Base-by-base conservation (phyloP, 2,329 filamentous ascomycete genomes). In the Zasmidium angulare region DNA sequence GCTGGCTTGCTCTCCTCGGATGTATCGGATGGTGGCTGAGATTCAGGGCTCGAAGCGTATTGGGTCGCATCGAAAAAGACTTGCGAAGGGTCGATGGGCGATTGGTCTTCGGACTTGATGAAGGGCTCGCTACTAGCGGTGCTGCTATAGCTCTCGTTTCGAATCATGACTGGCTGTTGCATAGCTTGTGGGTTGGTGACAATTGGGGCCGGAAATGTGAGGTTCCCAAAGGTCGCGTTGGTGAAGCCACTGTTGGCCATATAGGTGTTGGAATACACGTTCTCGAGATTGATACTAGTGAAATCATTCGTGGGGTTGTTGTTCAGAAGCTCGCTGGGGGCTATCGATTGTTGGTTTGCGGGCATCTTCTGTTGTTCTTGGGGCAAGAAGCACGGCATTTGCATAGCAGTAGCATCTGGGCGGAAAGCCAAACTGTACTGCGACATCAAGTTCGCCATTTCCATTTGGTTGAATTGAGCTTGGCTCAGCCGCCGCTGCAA, bases 81-180 rank as follows among this genome's bases (percentile, higher is more conserved):
- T 40, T 75, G 73, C 49, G 68, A 74, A n/a, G 77, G 71, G 21
- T 76, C 74, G 12, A 77, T 67, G 1, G 78, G 78, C 7, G 78
- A 79, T 31, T 68, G 65, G 21, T 71, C 72, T 60, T 80, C 79
- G 1, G 72, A 66, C 63, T 81, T 82, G 64, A 80, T 76, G 50
- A 72, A 69, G 7, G 76, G 71, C 66, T 74, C 60, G 65, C 64
- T 65, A 50, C 65, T 65, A 23, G 65, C 61, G 17, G 58, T 51
- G 50, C 66, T 69, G 58, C 65, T 64, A 43, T 68, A 64, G 55
- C 63, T 68, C 29, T 69, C 64, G 48, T 59, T 72, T 17, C 58
- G 61, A 20, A 71, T 64, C 67, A 63, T 60, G 11, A 62, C 49
- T 12, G 62, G 55, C 24, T 56, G 48, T n/a, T 57, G 57, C 43